Evolutionary conservation across 2,329 filamentous ascomycete species (phyloP), one percentile per base, ranked within the genome.

Genomic region (Sporothrix globosa): DNA sequence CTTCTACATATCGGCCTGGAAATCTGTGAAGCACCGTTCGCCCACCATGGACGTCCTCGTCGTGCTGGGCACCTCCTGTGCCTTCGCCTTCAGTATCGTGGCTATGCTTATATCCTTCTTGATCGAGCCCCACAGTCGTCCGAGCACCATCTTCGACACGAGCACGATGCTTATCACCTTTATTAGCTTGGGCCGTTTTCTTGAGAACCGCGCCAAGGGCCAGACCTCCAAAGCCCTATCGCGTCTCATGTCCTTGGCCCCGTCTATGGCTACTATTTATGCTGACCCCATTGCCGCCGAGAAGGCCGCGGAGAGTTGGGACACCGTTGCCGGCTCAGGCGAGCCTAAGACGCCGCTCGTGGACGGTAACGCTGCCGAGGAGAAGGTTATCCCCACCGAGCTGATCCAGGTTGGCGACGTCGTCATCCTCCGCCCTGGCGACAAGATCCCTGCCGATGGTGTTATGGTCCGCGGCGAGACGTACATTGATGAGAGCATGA

Each of bases 141-240:
- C 96, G 0, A 90, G 88, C 73, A 97, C 93, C 1, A 91, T 97
- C 19, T 99, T 99, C 76, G 96, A 99, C 77, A 99, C 96, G 1
- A 97, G 94, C 80, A 97, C 93, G 27, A 99, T 98, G 96, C 85
- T 99, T 67, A 94, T 99, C 79, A 97, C 93, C 0, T 98, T 99
- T 78, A 93, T 97, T 79, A 93, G 91, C 0, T 82, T 99, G 2
- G 93, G 96, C 4, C 90, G 96, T 48, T 99, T 91, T 82, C 82
- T 99, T 21, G 96, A 99, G 81, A 99, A 98, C 78, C 85, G 90
- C 21, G 96, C 96, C 68, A 99, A 98, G 82, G 96, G 96, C 0
- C 92, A 98, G 81, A 99, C 96, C 0, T 97, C 94, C 5, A 96
- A 92, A 78, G 96, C 96, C 0, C 86, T 99, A 2, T 98, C 95